Evolutionary conservation across 805 yeast species (phyloP).

Genomic region (Saccharomyces eubayanus): DNA sequence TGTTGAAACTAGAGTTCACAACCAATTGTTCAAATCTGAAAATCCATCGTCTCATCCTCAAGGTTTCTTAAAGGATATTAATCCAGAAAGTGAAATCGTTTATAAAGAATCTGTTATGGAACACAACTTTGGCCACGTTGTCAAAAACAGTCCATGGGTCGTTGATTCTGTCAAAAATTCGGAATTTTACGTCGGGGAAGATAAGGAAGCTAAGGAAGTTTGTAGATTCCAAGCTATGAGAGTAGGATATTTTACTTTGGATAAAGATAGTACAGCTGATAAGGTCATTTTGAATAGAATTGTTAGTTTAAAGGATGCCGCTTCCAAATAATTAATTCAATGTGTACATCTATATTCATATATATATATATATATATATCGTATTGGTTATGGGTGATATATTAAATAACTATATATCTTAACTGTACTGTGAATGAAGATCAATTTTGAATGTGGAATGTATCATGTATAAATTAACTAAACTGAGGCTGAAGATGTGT

Average conservation of each 20-base stretch:
- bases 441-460: background rate
- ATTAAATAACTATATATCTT: background rate
- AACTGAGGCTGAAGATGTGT: background rate
- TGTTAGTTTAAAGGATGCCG: constrained; percentile 79
- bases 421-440: background rate
- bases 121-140: constrained; percentile 61
- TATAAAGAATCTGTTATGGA: constrained; percentile 64
- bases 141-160: constrained; percentile 67
- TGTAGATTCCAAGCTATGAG: constrained; percentile 96
- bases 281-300: constrained; percentile 76
- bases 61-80: constrained; percentile 80
- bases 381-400: background rate
- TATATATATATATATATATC: background rate
- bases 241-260: constrained; percentile 91
- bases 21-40: constrained; percentile 80
- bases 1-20: constrained; percentile 76
- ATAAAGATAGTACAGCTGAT: constrained; percentile 59
- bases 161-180: constrained; percentile 46
- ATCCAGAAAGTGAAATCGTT: constrained; percentile 67
- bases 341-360: background rate
- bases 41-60: constrained; percentile 85
- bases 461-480: background rate
- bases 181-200: constrained; percentile 66
- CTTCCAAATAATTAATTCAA: constrained; percentile 30
- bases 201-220: constrained; percentile 56